Conservation (phyloP, 2,329 filamentous ascomycete genomes). For the Didymellaceae sp. region DNA sequence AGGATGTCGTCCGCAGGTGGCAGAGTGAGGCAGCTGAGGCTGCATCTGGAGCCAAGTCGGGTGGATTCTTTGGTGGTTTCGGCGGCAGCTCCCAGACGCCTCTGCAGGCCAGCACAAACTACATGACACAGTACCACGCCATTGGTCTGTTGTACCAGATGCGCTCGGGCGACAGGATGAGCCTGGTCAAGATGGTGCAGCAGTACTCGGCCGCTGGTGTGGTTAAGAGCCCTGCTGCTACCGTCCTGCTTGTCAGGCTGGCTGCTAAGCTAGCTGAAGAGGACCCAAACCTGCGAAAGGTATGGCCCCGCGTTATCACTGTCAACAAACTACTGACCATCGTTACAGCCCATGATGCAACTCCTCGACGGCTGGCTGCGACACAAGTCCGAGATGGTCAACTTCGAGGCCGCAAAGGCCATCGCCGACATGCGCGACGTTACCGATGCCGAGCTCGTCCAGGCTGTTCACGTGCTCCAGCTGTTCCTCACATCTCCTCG, state of each 20-base stretch:
- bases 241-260: conserved; percentile 89
- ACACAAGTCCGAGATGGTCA: conserved; percentile 93
- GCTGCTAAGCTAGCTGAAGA: conserved; percentile 95
- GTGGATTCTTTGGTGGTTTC: conserved; percentile 90
- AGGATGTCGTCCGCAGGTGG: conserved; percentile 95
- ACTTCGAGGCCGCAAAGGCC: conserved; percentile 97
- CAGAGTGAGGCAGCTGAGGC: conserved; percentile 98
- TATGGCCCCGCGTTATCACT: conserved; percentile 1
- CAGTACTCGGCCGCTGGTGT: conserved; percentile 92
- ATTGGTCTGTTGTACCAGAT: conserved; percentile 98
- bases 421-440: conserved; percentile 95
- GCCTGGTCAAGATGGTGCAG: conserved; percentile 99
- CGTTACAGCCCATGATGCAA: conserved; percentile 81
- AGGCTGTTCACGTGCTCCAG: conserved; percentile 93
- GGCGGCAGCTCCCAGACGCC: conserved; percentile 77
- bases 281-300: conserved; percentile 80
- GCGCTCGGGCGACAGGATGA: conserved; percentile 97
- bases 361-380: conserved; percentile 94
- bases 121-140: conserved; percentile 98
- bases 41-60: conserved; percentile 86
- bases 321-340: conserved; percentile 15
- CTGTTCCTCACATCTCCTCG: conserved; percentile 95
- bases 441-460: conserved; percentile 86
- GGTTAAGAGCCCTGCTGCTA: conserved; percentile 92
- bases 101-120: conserved; percentile 78